Conservation (phyloP, 805 yeast genomes). For the Candida ponderosae region DNA sequence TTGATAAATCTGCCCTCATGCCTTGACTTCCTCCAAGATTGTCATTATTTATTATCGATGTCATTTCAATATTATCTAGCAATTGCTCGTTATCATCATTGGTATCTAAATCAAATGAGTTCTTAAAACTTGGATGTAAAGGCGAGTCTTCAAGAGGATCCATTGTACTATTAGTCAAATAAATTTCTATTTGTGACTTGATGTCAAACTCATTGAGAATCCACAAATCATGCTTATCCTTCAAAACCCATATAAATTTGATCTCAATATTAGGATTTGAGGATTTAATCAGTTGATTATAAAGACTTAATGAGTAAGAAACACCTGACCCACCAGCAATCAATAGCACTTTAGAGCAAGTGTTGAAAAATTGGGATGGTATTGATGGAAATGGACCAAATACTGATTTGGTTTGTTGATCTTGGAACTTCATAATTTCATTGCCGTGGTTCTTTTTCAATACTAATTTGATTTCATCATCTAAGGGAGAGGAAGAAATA, state of each 20-base stretch:
- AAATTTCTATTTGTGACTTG: slow-evolving; percentile 27
- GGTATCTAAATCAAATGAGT: slow-evolving; percentile 2
- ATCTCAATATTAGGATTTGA: slow-evolving; percentile 18
- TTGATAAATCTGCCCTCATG: slow-evolving; percentile 1
- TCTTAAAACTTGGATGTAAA: background rate
- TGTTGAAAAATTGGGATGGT: slow-evolving; percentile 33
- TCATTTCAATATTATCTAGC: slow-evolving; percentile 4
- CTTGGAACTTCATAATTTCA: slow-evolving; percentile 1
- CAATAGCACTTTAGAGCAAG: slow-evolving; percentile 42
- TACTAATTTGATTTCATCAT: slow-evolving; percentile 33
- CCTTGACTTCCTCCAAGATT: slow-evolving; percentile 17
- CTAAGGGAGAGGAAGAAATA: slow-evolving; percentile 37
- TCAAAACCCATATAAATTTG: slow-evolving; percentile 47
- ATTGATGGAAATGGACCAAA: slow-evolving; percentile 38
- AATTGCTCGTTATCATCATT: slow-evolving; percentile 12
- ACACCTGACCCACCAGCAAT: slow-evolving; percentile 73
- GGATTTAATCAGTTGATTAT: slow-evolving; percentile 28
- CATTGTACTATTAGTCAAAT: slow-evolving; percentile 23
- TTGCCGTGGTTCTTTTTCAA: slow-evolving; percentile 28
- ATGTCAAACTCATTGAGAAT: slow-evolving; percentile 32
- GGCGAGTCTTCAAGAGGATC: background rate
- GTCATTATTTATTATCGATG: slow-evolving; percentile 7
- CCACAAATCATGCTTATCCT: slow-evolving; percentile 37
- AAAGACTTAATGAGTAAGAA: slow-evolving; percentile 51
- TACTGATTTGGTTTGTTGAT: slow-evolving; percentile 23